Base-by-base conservation (phyloP, 2,329 filamentous ascomycete genomes). In the Nothophaeocryptopus gaeumannii region DNA sequence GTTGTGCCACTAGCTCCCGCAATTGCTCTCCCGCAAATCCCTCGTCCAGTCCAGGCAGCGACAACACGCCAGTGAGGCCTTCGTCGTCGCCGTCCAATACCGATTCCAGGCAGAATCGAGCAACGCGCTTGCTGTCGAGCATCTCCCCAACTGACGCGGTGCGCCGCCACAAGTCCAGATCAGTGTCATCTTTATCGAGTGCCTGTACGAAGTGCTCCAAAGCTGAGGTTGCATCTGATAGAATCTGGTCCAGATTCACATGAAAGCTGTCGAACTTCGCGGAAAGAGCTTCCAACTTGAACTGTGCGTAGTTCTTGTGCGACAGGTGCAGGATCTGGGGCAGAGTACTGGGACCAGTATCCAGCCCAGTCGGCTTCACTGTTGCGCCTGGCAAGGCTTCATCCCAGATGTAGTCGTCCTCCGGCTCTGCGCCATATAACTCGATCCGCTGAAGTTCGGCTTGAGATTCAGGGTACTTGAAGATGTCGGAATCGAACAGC, bases 301-400 rank as follows among this genome's bases (percentile, higher is more conserved):
- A 96, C 64, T 97, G 89, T 36, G 90, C 93, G 71, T 92, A 85
- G 62, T 97, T 99, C 70, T 97, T 99, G 75, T 95, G 89, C 1
- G 92, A 88, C 7, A 99, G 79, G 63, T 96, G 96, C 14, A 97
- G 78, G 9, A 95, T 90, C 64, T 96, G 91, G 0, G 89, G 85
- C 8, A 97, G 74, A 41, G 86, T 92, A 64, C 86, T 93, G 12
- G 85, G 88, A 2, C 84, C 83, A 26, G 82, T 85, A 57, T 95
- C 89, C 41, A 82, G 81, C 50, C 80, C 80, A 9, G 68, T 62
- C 1, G 68, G 66, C 2, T 74, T 58, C 8, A 59, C 51, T 12
- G 53, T 50, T 20, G 53, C 64, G 45, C 82, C 79, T 14, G 74
- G 63, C 2, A 58, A 15, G 33, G 61, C 55, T 48, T 63, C 63